phyloP scores from a whole-genome alignment of 371 early-diverging fungal genomes.

The Entomophthora muscae region DNA sequence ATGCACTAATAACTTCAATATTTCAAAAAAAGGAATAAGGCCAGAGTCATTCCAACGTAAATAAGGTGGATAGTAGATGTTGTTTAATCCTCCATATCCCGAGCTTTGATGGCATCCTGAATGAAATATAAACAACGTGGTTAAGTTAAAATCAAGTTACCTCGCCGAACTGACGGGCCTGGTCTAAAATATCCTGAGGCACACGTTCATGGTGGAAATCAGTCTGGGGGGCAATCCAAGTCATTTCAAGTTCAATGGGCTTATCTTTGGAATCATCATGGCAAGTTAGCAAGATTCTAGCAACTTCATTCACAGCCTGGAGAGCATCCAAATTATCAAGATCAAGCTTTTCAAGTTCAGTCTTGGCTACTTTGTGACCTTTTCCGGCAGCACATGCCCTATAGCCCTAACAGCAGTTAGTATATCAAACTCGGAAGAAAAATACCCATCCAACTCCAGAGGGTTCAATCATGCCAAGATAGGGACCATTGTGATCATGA shows the following conservation, averaged over 20 bases:
- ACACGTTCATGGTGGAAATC: conserved; percentile 62
- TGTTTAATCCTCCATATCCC: background rate
- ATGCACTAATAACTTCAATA: no score
- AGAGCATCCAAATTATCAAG: conserved; percentile 63
- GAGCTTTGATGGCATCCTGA: background rate
- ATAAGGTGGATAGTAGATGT: background rate
- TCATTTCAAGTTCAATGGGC: conserved; percentile 91
- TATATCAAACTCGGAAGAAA: background rate
- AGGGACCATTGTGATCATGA: conserved; percentile 63
- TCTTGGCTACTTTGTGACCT: conserved; percentile 91
- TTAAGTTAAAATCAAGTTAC: conserved; percentile 14
- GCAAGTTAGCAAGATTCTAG: conserved; percentile 84
- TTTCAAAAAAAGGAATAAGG: no score
- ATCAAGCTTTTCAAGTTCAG: conserved; percentile 91
- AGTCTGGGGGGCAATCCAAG: conserved; percentile 87
- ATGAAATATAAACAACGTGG: background rate
- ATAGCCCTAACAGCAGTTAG: conserved; percentile 47
- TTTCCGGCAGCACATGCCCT: conserved; percentile 90
- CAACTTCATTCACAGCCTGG: conserved; percentile 86
- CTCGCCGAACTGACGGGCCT: conserved; percentile 73
- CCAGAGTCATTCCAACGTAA: no score
- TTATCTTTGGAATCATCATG: conserved; percentile 96
- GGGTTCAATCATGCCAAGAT: conserved; percentile 89
- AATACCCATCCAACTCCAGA: conserved; percentile 87
- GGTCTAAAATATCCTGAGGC: conserved; percentile 68